A percentile compares a stretch with the other conserved stretches of the same genome.
Conservation (phyloP, 345 rosid species). For the Lagerstroemia speciosa region DNA sequence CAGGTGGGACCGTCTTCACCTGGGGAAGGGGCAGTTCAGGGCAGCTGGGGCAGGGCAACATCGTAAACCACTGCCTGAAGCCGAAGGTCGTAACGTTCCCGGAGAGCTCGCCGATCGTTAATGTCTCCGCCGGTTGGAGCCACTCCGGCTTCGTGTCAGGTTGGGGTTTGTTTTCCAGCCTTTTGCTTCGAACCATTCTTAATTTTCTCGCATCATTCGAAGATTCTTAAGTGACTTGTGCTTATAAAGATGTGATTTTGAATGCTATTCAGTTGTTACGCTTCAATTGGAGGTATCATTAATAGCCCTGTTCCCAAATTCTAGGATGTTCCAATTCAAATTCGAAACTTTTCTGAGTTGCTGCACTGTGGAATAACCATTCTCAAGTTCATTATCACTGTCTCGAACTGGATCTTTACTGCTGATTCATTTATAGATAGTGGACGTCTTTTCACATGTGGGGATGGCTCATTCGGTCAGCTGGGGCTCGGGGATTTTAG, state of each 20-base stretch:
- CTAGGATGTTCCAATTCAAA: neutral
- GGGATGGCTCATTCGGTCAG: conserved; percentile 92
- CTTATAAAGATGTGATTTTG: neutral
- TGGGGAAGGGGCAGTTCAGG: conserved; percentile 98
- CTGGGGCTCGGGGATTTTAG: conserved; percentile 79
- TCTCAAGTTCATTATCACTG: neutral
- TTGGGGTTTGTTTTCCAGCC: conserved; percentile 10
- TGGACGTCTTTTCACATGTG: conserved; percentile 66
- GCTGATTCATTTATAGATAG: conserved; percentile 23
- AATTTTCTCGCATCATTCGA: neutral
- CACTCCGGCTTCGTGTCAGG: conserved; percentile 89
- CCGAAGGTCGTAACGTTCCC: conserved; percentile 45
- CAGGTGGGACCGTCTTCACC: conserved; percentile 62
- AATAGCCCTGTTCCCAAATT: neutral
- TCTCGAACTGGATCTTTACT: neutral
- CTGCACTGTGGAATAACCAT: neutral
- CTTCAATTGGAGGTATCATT: neutral
- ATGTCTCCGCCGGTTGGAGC: conserved; percentile 84
- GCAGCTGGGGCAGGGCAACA: conserved; percentile 80
- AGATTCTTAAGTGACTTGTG: neutral
- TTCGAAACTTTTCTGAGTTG: neutral
- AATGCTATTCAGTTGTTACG: neutral
- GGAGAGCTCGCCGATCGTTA: conserved; percentile 27
- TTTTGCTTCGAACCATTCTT: neutral
- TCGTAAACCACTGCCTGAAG: conserved; percentile 18